Percentiles rank a stretch among this genome's conserved stretches.
Conservation (phyloP, 2,329 filamentous ascomycete species). For the Aspergillus uvarum region DNA sequence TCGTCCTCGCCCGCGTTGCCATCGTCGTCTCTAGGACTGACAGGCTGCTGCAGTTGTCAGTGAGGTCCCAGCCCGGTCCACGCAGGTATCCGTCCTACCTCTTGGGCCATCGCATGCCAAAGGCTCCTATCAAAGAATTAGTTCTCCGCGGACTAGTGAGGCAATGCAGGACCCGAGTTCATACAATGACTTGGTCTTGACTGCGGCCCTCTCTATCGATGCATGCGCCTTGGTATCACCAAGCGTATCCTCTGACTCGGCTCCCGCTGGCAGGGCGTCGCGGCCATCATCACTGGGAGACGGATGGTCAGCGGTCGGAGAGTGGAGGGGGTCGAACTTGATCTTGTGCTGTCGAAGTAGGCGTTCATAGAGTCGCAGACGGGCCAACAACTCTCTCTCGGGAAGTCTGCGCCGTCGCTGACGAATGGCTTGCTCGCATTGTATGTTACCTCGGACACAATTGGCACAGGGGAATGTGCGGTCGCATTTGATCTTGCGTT, state of each 20-base stretch:
- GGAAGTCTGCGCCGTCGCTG: slow-evolving; percentile 63
- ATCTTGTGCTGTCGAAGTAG: slow-evolving; percentile 66
- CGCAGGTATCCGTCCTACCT: slow-evolving; percentile 28
- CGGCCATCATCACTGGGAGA: not conserved
- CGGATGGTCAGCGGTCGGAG: not conserved
- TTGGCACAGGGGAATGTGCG: slow-evolving; percentile 70
- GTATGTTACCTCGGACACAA: slow-evolving; percentile 61
- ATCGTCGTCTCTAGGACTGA: slow-evolving; percentile 18
- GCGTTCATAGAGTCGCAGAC: slow-evolving; percentile 67
- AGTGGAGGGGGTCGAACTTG: slow-evolving; percentile 62
- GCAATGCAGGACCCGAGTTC: slow-evolving; percentile 16
- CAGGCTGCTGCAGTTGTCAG: slow-evolving; percentile 8
- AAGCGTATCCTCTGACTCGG: no score
- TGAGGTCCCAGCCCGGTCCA: not conserved
- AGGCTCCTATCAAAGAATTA: slow-evolving; percentile 45
- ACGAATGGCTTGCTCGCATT: slow-evolving; percentile 53
- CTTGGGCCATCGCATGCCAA: slow-evolving; percentile 49
- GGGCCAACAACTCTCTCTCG: slow-evolving; percentile 68
- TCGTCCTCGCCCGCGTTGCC: slow-evolving; percentile 24
- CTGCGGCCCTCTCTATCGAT: not conserved
- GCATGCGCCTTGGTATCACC: not conserved
- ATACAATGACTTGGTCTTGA: not conserved
- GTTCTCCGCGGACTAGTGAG: not conserved
- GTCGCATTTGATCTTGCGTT: slow-evolving; percentile 73
- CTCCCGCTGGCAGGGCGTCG: not conserved